phyloP scores from a whole-genome alignment of 306 rosid species.

The Vigna mungo region DNA sequence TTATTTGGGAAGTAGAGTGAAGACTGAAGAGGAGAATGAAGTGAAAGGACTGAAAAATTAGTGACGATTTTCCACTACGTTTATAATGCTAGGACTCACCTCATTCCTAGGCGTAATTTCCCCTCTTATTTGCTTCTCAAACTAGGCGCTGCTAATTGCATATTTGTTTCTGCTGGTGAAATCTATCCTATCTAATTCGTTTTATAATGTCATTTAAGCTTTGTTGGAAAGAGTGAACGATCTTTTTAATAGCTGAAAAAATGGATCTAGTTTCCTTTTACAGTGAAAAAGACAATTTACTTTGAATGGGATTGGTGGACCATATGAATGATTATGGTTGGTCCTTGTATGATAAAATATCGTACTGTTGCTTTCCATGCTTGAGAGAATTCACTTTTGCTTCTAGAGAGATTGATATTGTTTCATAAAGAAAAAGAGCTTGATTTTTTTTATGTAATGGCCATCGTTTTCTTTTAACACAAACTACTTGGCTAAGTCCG shows the following conservation, averaged over 20 bases:
- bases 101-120: background rate
- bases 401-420: background rate
- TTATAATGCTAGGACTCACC: constrained; percentile 12
- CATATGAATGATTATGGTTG: background rate
- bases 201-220: constrained; percentile 17
- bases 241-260: constrained; percentile 4
- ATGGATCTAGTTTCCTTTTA: constrained; percentile 6
- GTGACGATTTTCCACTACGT: background rate
- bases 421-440: background rate
- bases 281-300: background rate
- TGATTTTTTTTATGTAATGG: background rate
- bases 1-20: constrained; percentile 11
- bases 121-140: constrained; percentile 8
- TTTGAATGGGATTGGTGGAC: background rate
- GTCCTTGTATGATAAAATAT: background rate
- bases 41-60: background rate
- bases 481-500: background rate
- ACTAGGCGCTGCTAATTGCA: background rate
- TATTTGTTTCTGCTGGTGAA: constrained; percentile 20
- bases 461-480: background rate
- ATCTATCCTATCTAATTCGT: background rate
- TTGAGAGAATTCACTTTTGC: background rate
- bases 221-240: background rate
- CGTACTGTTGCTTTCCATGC: constrained; percentile 1
- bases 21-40: background rate